These are phyloP conservation scores for Xylariaceae sp. DNA, from an alignment of 2,329 filamentous ascomycete species.

Conservation along the genomic window DNA sequence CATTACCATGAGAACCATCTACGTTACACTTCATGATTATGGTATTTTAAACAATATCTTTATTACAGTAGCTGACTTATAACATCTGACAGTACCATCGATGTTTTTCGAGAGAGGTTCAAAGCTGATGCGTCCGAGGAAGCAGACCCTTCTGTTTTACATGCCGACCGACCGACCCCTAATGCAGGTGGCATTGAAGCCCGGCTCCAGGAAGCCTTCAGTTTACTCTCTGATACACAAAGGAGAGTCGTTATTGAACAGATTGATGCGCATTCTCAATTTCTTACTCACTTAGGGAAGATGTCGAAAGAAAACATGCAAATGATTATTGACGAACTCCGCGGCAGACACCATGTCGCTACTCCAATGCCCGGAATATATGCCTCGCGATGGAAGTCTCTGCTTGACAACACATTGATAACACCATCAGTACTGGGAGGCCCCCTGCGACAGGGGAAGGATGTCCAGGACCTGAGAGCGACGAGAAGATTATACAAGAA, in stretches of 20 bases:
- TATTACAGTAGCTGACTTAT: constrained; percentile 1
- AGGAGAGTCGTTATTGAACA: constrained; percentile 43
- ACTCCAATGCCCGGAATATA: constrained; percentile 66
- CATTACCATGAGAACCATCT: background rate
- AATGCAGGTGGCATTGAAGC: constrained; percentile 34
- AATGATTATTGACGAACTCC: constrained; percentile 44
- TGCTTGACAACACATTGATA: constrained; percentile 65
- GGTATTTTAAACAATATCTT: background rate
- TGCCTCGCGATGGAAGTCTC: constrained; percentile 64
- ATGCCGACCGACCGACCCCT: background rate
- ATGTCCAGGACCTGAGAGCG: constrained; percentile 42
- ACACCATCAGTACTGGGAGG: constrained; percentile 54
- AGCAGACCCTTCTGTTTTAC: too few relatives aligned
- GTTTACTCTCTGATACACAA: constrained; percentile 42
- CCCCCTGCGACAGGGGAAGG: constrained; percentile 47
- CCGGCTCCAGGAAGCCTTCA: constrained; percentile 40
- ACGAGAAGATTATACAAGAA: constrained; percentile 40
- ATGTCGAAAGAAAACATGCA: constrained; percentile 53
- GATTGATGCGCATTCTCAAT: constrained; percentile 56
- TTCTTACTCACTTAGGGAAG: constrained; percentile 51
- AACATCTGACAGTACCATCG: constrained; percentile 36
- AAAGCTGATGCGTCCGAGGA: background rate
- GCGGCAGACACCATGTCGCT: constrained; percentile 18
- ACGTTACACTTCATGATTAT: background rate
- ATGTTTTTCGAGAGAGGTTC: constrained; percentile 45